phyloP scores from a whole-genome alignment of 108 stramenopile genomes.

The Conticribra guillardii region DNA sequence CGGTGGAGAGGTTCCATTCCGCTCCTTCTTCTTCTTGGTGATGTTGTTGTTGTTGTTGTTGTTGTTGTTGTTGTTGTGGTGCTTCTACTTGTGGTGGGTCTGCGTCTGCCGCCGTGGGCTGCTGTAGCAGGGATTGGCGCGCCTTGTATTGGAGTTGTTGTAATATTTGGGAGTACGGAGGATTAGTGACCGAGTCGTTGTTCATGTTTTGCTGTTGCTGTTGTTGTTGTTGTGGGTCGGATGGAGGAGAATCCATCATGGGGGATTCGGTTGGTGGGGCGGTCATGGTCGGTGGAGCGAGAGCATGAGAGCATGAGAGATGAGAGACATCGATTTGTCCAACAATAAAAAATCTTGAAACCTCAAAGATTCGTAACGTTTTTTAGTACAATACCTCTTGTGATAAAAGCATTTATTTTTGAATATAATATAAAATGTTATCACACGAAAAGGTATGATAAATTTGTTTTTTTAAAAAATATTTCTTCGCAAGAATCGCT shows the following conservation, averaged over 20 bases:
- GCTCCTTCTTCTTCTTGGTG: too few relatives aligned
- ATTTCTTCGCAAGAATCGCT: too few relatives aligned
- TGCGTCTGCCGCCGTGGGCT: too few relatives aligned
- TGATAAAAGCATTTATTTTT: too few relatives aligned
- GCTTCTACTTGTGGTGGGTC: too few relatives aligned
- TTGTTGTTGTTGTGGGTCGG: background rate
- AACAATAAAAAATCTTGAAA: too few relatives aligned
- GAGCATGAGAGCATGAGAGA: too few relatives aligned
- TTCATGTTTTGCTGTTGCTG: background rate
- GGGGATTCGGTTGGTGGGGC: background rate
- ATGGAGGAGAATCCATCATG: background rate
- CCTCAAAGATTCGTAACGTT: too few relatives aligned
- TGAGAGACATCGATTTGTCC: too few relatives aligned
- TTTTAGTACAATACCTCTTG: too few relatives aligned
- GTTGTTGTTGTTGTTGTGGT: background rate
- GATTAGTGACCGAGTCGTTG: background rate
- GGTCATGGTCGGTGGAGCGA: background rate
- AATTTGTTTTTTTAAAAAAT: too few relatives aligned
- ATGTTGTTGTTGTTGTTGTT: background rate
- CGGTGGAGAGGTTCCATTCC: conserved; percentile 39
- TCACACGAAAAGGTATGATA: background rate
- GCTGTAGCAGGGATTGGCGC: conserved; percentile 3
- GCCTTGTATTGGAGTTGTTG: conserved; percentile 21
- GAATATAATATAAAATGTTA: background rate
- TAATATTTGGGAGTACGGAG: conserved; percentile 17